Evolutionary conservation across 208 protist genomes (phyloP).

Genomic region (Wallacemonas collosoma): DNA sequence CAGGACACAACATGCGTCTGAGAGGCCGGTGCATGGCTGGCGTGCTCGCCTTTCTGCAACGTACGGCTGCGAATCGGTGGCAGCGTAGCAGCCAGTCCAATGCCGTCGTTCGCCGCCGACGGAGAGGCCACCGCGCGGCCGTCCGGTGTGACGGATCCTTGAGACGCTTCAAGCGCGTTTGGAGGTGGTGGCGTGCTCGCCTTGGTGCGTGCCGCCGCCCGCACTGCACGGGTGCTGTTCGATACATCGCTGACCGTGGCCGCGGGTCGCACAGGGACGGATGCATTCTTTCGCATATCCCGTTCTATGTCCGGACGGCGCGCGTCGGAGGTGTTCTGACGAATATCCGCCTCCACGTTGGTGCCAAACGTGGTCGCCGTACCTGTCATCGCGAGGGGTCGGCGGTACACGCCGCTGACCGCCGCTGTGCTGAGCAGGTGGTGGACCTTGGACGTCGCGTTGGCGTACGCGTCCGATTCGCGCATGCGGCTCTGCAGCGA

Average conservation of each 20-base stretch:
- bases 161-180: background rate
- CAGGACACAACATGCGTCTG: background rate
- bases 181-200: background rate
- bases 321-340: slow-evolving; percentile 22
- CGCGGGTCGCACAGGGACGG: background rate
- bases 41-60: no score
- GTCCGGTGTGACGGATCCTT: background rate
- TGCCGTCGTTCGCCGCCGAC: background rate
- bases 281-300: slow-evolving; percentile 21
- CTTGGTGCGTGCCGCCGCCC: background rate
- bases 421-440: slow-evolving; percentile 55
- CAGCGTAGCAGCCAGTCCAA: slow-evolving; percentile 4
- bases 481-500: slow-evolving; percentile 14
- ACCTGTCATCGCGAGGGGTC: slow-evolving; percentile 7
- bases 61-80: slow-evolving; percentile 6
- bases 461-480: slow-evolving; percentile 27
- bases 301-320: slow-evolving; percentile 19
- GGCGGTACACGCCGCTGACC: slow-evolving; percentile 51
- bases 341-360: slow-evolving; percentile 62
- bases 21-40: no score
- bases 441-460: slow-evolving; percentile 48
- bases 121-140: background rate
- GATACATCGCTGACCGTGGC: background rate
- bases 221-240: background rate
- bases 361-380: slow-evolving; percentile 30